Percentiles rank a stretch among this genome's conserved stretches.
These are phyloP conservation scores for Eucalyptus coolabah DNA, from an alignment of 345 rosid species.

Conservation along the genomic window DNA sequence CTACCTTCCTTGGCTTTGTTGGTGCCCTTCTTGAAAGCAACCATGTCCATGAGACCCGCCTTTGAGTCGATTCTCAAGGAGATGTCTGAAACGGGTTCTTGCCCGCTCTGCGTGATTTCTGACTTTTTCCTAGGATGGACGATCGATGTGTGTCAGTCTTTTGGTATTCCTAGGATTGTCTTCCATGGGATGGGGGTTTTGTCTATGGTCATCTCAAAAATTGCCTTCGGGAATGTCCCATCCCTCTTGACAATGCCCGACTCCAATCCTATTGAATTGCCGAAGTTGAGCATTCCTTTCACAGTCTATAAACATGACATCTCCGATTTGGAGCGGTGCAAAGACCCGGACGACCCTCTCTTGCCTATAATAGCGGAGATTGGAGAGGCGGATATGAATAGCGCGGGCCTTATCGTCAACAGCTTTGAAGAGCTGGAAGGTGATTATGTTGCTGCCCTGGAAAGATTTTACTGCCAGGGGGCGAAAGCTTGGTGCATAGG, in stretches of 20 bases:
- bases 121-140: conserved; percentile 13
- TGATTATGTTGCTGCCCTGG: background rate
- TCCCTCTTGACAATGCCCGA: background rate
- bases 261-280: background rate
- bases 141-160: background rate
- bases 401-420: conserved; percentile 9
- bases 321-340: background rate
- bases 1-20: conserved; percentile 8
- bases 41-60: background rate
- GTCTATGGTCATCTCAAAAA: background rate
- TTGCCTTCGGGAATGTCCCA: background rate
- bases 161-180: conserved; percentile 11
- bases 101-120: conserved; percentile 10
- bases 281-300: background rate
- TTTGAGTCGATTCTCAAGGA: conserved; percentile 3
- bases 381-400: background rate
- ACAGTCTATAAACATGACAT: background rate
- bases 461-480: background rate
- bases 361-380: background rate
- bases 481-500: background rate
- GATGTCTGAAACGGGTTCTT: background rate
- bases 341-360: background rate
- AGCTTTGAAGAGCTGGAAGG: conserved; percentile 19
- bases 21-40: conserved; percentile 5
- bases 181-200: conserved; percentile 9